Percentiles rank a stretch among this genome's conserved stretches.
Conservation (phyloP, 768 basidiomycete species). For the Chalciporus pseudorubinellus region DNA sequence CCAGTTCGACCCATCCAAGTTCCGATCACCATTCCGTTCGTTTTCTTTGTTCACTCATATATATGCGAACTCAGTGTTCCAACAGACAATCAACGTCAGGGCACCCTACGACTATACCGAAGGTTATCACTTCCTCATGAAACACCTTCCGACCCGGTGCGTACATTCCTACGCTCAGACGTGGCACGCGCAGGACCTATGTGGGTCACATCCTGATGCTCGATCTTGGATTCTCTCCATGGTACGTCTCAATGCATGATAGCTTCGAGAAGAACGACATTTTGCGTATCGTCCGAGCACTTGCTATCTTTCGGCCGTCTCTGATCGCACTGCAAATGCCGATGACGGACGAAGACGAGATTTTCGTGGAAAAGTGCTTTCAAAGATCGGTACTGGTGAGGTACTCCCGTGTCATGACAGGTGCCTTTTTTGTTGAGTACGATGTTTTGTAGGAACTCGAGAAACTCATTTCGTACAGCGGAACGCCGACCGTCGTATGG, state of each 20-base stretch:
- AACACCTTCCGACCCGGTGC: conserved; percentile 81
- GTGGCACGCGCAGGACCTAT: conserved; percentile 41
- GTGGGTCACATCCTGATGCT: conserved; percentile 33
- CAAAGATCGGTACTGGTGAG: conserved; percentile 86
- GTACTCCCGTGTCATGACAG: conserved; percentile 6
- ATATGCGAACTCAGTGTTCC: conserved; percentile 52
- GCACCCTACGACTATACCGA: conserved; percentile 93
- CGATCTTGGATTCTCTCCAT: conserved; percentile 39
- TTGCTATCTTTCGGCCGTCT: conserved; percentile 95
- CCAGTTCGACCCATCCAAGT: no score
- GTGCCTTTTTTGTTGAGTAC: not conserved
- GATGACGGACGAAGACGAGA: conserved; percentile 90
- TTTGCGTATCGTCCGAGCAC: conserved; percentile 86
- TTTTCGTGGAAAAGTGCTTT: conserved; percentile 95
- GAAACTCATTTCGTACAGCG: conserved; percentile 95
- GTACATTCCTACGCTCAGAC: conserved; percentile 40
- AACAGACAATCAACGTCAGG: conserved; percentile 57
- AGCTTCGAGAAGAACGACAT: conserved; percentile 98
- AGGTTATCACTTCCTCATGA: conserved; percentile 96
- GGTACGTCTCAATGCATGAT: conserved; percentile 28
- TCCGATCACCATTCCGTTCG: conserved; percentile 32
- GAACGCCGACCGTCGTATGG: conserved; percentile 98
- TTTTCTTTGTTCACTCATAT: conserved; percentile 17
- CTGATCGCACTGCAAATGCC: conserved; percentile 98
- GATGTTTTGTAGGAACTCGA: conserved; percentile 74